Evolutionary conservation across 257 asterid species (phyloP), one percentile per base, ranked within the genome.

Genomic region (Solanum habrochaites): DNA sequence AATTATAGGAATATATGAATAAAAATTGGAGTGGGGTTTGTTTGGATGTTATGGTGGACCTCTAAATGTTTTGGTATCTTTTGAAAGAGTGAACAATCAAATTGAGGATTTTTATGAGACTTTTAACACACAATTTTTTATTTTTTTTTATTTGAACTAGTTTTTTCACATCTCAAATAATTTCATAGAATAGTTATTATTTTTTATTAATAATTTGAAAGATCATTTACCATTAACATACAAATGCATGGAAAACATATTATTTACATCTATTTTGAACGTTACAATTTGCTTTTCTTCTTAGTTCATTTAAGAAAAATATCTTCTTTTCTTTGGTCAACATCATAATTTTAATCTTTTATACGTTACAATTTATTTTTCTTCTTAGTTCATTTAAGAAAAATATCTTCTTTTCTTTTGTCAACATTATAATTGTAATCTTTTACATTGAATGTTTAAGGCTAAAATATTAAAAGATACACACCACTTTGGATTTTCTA

Each of bases 61-160:
- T 85, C 73, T 83, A 84, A 80, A 75, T 84, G 87, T 67, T 89
- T 73, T 89, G 90, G 90, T 75, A 75, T 88, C 87, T 87, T 88
- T 86, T 70, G 60, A 60, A 29, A 71, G 78, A 80, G 29, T 5
- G 45, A 52, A 31, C 27, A 37, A 82, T 6, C 42, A 43, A 31
- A 85, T 40, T 18, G 77, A 29, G 56, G 42, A 71, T 58, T 20
- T 64, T 29, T 35, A 43, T 35, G 23, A 83, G 73, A 75, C 86
- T 81, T 83, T 47, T 58, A 52, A 32, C 25, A 23, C 71, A 67
- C 66, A n/a, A 2, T 45, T 20, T 20, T 56, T 25, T 21, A 21
- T 4, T 10, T 62, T 23, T 23, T 64, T 56, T n/a, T 5, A 8
- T n/a, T 25, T 0, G 2, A 7, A 11, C 4, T 5, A 64, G 3